phyloP scores from a whole-genome alignment of 306 rosid genomes.

The Rosa rugosa region DNA sequence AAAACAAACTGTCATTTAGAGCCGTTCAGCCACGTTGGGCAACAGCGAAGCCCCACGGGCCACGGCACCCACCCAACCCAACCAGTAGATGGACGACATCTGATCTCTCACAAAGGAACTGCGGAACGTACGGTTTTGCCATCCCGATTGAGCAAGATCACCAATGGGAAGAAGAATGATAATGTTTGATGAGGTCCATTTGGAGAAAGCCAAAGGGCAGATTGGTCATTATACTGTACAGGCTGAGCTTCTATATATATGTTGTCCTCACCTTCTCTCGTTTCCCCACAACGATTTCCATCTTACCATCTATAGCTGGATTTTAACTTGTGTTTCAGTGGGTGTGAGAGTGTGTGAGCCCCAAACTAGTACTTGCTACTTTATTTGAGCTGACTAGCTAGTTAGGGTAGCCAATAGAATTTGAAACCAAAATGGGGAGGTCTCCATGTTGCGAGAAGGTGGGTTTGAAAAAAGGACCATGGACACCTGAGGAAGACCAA shows the following conservation, averaged over 20 bases:
- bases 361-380: neutral
- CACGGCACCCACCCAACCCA: neutral
- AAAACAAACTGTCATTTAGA: too few relatives aligned
- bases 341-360: neutral
- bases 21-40: too few relatives aligned
- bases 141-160: neutral
- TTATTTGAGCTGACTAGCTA: neutral
- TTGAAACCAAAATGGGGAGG: constrained; percentile 63
- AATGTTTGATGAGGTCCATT: neutral
- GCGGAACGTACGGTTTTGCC: neutral
- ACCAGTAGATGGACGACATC: constrained; percentile 15
- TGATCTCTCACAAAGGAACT: neutral
- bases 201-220: constrained; percentile 4
- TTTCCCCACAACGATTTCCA: neutral
- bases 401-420: neutral
- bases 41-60: neutral
- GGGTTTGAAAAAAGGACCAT: constrained; percentile 97
- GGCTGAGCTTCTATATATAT: constrained; percentile 9
- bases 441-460: constrained; percentile 96
- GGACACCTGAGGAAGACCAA: constrained; percentile 99
- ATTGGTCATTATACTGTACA: constrained; percentile 3
- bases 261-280: neutral
- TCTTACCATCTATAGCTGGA: neutral
- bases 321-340: neutral
- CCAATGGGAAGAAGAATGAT: neutral